phyloP scores from a whole-genome alignment of 768 basidiomycete species.

The Russula earlei region DNA sequence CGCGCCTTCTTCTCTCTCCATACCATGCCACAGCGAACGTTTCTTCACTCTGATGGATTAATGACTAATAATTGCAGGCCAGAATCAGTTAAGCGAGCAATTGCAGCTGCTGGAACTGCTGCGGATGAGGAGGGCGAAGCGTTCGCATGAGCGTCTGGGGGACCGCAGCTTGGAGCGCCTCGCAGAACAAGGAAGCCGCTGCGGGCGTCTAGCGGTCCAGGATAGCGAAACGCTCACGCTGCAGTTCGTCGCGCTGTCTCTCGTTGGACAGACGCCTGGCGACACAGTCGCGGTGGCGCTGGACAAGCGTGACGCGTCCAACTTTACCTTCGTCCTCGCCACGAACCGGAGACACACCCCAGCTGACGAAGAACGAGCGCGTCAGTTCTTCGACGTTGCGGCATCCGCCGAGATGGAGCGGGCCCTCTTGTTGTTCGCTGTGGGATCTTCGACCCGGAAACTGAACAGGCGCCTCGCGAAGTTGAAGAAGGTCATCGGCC shows the following conservation, averaged over 20 bases:
- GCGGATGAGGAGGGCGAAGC: not conserved
- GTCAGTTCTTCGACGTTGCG: slow-evolving; percentile 9
- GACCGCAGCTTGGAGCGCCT: slow-evolving; percentile 1
- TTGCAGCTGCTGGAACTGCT: slow-evolving; percentile 10
- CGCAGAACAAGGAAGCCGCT: not conserved
- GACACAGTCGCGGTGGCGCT: slow-evolving; percentile 16
- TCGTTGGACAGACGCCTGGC: slow-evolving; percentile 14
- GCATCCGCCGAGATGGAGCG: slow-evolving; percentile 4
- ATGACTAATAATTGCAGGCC: not conserved
- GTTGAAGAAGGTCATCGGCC: slow-evolving; percentile 4
- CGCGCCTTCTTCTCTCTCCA: not conserved
- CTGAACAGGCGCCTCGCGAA: slow-evolving; percentile 10
- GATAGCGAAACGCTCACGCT: slow-evolving; percentile 13
- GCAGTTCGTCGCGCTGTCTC: slow-evolving; percentile 12
- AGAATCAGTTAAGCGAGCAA: slow-evolving; percentile 16
- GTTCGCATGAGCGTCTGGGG: not conserved
- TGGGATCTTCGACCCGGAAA: slow-evolving; percentile 8
- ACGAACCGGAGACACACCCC: slow-evolving; percentile 5
- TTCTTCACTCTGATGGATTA: not conserved
- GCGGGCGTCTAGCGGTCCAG: slow-evolving; percentile 12
- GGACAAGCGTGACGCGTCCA: slow-evolving; percentile 8
- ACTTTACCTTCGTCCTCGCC: slow-evolving; percentile 15
- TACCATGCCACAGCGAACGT: not conserved
- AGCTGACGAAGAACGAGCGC: slow-evolving; percentile 9
- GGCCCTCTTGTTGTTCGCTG: not conserved